phyloP scores from a whole-genome alignment of 257 asterid genomes.

The Penstemon eatonii region DNA sequence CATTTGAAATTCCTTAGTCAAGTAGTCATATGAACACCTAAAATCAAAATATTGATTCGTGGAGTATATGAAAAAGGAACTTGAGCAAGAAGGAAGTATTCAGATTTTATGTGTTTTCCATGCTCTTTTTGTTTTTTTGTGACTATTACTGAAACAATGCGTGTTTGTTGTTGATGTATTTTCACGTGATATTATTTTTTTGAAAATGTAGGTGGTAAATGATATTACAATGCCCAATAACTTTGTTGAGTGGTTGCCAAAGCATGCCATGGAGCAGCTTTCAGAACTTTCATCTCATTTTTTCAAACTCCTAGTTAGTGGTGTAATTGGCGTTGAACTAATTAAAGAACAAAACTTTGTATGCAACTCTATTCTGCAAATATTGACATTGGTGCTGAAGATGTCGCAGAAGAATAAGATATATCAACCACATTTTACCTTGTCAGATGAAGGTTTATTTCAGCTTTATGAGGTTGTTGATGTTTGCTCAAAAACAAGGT shows the following conservation, averaged over 20 bases:
- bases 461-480: slow-evolving; percentile 62
- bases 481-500: slow-evolving; percentile 40
- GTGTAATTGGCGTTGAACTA: slow-evolving; percentile 39
- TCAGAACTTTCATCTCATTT: slow-evolving; percentile 71
- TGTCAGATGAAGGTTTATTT: slow-evolving; percentile 57
- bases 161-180: slow-evolving; percentile 10
- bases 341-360: slow-evolving; percentile 39
- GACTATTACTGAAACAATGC: slow-evolving; percentile 5
- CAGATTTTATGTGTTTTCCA: not conserved
- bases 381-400: slow-evolving; percentile 58
- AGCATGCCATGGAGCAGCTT: slow-evolving; percentile 80
- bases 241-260: slow-evolving; percentile 71
- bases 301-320: slow-evolving; percentile 56
- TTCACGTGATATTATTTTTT: slow-evolving; percentile 1
- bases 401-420: slow-evolving; percentile 77
- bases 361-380: slow-evolving; percentile 55
- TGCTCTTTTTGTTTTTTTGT: slow-evolving; percentile 1
- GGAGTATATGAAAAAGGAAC: slow-evolving; percentile 7
- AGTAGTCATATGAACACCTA: not conserved
- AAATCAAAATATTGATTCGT: not conserved
- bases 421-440: slow-evolving; percentile 72
- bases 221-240: slow-evolving; percentile 52
- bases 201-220: slow-evolving; percentile 50
- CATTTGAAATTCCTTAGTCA: not conserved
- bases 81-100: not conserved